Percentiles rank a stretch among this genome's conserved stretches.
These are phyloP conservation scores for Eucalyptus polyanthemos DNA, from an alignment of 345 rosid genomes.

Conservation along the genomic window DNA sequence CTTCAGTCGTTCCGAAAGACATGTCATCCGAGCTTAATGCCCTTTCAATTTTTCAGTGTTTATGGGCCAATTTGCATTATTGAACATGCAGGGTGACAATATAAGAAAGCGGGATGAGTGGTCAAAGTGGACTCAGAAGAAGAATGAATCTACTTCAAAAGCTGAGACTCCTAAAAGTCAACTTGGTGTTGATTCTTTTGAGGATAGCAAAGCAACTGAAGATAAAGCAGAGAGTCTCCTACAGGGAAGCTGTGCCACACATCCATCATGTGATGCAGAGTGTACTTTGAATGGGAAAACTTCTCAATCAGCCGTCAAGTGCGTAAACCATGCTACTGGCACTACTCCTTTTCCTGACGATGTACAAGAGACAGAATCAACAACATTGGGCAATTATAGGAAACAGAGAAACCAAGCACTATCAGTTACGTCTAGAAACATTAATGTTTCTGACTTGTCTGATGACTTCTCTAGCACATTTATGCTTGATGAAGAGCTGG, in stretches of 20 bases:
- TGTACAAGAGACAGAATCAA: neutral
- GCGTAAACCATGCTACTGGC: neutral
- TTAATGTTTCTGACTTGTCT: constrained; percentile 35
- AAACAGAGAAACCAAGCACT: constrained; percentile 8
- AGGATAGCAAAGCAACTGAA: neutral
- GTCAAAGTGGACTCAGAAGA: constrained; percentile 61
- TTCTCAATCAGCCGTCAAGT: constrained; percentile 1
- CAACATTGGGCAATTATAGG: neutral
- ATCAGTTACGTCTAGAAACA: constrained; percentile 1
- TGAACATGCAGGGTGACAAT: constrained; percentile 48
- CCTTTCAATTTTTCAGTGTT: neutral
- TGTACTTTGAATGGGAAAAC: neutral
- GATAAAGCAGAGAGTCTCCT: constrained; percentile 6
- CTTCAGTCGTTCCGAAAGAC: neutral
- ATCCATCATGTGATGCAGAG: constrained; percentile 2
- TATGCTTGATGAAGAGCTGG: constrained; percentile 92
- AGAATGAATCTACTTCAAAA: constrained; percentile 3
- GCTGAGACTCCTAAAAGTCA: constrained; percentile 22
- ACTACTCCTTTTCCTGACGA: neutral
- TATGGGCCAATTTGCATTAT: neutral
- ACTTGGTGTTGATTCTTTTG: constrained; percentile 5
- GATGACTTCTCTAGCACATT: constrained; percentile 70
- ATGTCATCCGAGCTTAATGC: neutral
- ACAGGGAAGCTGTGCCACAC: constrained; percentile 3
- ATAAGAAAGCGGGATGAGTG: constrained; percentile 66